Evolutionary conservation across 352 stramenopile species (phyloP).

Genomic region (Stramenopiles sp.): DNA sequence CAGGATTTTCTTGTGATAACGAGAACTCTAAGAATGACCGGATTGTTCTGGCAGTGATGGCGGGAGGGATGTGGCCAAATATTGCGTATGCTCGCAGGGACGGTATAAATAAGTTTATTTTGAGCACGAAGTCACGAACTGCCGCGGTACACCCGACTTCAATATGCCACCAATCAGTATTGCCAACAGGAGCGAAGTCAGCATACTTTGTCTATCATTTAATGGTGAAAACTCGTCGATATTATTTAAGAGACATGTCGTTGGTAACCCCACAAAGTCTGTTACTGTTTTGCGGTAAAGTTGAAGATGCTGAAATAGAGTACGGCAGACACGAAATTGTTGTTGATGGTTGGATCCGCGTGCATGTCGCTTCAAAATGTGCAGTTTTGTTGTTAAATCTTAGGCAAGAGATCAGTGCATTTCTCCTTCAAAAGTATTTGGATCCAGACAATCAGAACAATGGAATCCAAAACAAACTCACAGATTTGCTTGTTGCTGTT

Average conservation of each 20-base stretch:
- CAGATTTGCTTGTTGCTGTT: too few species aligned
- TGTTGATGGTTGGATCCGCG: neutral
- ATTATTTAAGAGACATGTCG: neutral
- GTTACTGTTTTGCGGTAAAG: neutral
- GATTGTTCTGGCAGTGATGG: neutral
- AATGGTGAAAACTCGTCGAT: neutral
- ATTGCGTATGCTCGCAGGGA: neutral
- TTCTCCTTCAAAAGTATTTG: neutral
- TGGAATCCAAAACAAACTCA: too few species aligned
- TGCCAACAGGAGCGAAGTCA: neutral
- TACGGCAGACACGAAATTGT: neutral
- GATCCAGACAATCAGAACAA: too few species aligned
- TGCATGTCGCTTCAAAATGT: neutral
- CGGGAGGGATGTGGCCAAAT: neutral
- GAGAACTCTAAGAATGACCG: neutral
- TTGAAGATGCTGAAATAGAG: neutral
- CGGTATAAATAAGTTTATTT: neutral
- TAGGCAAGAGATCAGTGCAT: neutral
- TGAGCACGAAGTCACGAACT: neutral
- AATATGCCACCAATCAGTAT: neutral
- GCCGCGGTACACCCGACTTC: neutral
- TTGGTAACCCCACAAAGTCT: neutral
- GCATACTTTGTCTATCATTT: neutral
- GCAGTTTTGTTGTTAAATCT: neutral
- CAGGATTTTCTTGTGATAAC: neutral